Evolutionary conservation across 805 yeast genomes (phyloP).

Genomic region (Yarrowia osloensis): DNA sequence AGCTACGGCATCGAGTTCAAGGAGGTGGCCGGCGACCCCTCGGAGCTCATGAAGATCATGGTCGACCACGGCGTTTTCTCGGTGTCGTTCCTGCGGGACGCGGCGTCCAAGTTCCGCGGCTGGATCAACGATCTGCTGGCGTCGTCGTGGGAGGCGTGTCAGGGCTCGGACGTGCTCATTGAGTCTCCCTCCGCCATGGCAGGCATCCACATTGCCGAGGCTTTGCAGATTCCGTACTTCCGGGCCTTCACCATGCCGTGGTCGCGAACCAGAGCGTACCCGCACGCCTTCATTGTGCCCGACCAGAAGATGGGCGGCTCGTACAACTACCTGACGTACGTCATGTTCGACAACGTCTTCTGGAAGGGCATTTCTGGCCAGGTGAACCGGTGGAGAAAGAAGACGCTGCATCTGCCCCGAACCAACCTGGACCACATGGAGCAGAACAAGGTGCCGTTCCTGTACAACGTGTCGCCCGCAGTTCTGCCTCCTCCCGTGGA

Average conservation of each 20-base stretch:
- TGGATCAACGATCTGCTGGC: slow-evolving; percentile 78
- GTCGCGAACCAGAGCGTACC: slow-evolving; percentile 94
- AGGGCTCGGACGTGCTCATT: slow-evolving; percentile 73
- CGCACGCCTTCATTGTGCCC: slow-evolving; percentile 94
- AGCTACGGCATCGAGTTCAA: slow-evolving; percentile 66
- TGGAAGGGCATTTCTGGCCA: slow-evolving; percentile 92
- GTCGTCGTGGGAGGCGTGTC: slow-evolving; percentile 86
- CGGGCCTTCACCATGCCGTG: slow-evolving; percentile 98
- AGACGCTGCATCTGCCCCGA: slow-evolving; percentile 60
- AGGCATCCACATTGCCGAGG: slow-evolving; percentile 94
- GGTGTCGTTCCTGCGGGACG: slow-evolving; percentile 79
- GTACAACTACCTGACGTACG: slow-evolving; percentile 89
- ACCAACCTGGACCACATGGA: slow-evolving; percentile 72
- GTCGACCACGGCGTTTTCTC: slow-evolving; percentile 87
- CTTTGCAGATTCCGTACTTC: slow-evolving; percentile 82
- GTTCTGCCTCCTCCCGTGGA: slow-evolving; percentile 92
- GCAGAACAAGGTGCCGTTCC: slow-evolving; percentile 79
- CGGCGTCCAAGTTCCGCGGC: slow-evolving; percentile 70
- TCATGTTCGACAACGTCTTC: slow-evolving; percentile 85
- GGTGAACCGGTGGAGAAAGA: slow-evolving; percentile 83
- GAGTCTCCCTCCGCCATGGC: slow-evolving; percentile 98
- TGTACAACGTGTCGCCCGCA: slow-evolving; percentile 85
- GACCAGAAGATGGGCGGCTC: slow-evolving; percentile 92
- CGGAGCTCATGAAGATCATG: slow-evolving; percentile 88
- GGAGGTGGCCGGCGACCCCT: slow-evolving; percentile 88